Base-by-base conservation (phyloP, 2,329 filamentous ascomycete genomes). In the Cercospora sp. region DNA sequence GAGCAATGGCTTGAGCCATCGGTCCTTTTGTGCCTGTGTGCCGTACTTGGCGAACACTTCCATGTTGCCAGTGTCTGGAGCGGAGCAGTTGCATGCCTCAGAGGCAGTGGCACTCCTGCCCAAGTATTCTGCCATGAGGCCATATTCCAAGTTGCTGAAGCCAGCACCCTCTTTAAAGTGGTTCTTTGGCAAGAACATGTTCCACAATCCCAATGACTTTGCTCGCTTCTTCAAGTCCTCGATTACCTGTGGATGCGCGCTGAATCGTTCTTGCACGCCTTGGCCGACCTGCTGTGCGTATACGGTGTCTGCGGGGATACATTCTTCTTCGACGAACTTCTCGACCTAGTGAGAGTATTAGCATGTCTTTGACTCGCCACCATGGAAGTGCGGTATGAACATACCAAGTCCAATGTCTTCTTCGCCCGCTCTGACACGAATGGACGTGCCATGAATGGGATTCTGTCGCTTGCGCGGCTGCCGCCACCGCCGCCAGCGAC, bases 321-420 rank as follows among this genome's bases (percentile, higher is more conserved):
- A 99, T 85, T 97, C 94, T 81, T 97, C 94, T 79, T 98, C 92
- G 74, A 99, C 95, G 76, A 99, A 99, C 81, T 93, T 93, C 84
- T 94, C 92, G 73, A 99, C 68, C 71, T 73, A 57, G 36, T 4
- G 31, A n/a, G 30, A 20, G 30, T 9, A 13, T 58, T 30, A 58
- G 53, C 53, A 58, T 33, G 26, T 3, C 26, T 30, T n/a, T 36
- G n/a, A 6, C n/a, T 51, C 2, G n/a, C 23, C 8, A 51, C 18
- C n/a, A 42, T 40, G 31, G 23, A 31, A 18, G 9, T 58, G 30
- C 45, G 6, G 9, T 12, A 13, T 16, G 18, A 73, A 2, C 80
- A 63, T 82, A 89, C 87, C 72, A 93, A 79, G 77, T 97, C 94
- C 73, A 97, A 84, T 31, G 91, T 92, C 85, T 91, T 89, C 82